Evolutionary conservation across 306 rosid species (phyloP), one percentile per base, ranked within the genome.

Genomic region (Acacia acuminata): DNA sequence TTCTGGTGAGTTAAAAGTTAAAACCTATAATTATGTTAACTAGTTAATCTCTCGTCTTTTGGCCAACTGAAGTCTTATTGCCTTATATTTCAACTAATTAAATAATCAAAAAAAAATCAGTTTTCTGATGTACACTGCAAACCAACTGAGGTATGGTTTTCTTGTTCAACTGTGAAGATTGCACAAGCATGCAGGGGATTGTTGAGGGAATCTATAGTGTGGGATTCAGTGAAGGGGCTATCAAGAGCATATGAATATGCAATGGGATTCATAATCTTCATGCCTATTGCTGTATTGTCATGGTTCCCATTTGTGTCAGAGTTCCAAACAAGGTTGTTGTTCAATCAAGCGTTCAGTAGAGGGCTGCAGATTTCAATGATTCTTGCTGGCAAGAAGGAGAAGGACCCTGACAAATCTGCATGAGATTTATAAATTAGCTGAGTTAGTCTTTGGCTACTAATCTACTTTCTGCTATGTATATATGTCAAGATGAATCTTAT

Each of bases 331-430:
- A 96, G 99, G 13, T 77, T 96, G 84, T 96, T 96, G 77, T 96
- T 96, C 90, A 96, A 96, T 80, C 96, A 92, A 88, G 99, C 99
- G 53, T 93, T 96, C 78, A 96, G 99, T 51, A 89, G 98, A 92
- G 98, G 99, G 25, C 94, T 96, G 19, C 97, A 92, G 85, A 96
- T 96, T 84, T 94, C 99, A 4, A 94, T 90, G 94, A 96, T 96
- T 84, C 98, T 96, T 76, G 77, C 96, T 0, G 98, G 99, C 30
- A 22, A 58, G 83, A 92, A 84, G 76, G 97, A 93, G 83, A 92
- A 84, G 74, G 97, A 93, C 12, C 86, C 87, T 60, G 67, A 77
- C 30, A 85, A 77, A 83, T n/a, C 85, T 42, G 84, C 75, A 42
- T 88, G 81, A 85, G 44, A 61, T 51, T 71, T 64, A 30, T 15